A percentile compares a stretch with the other conserved stretches of the same genome.
Conservation (phyloP, 768 basidiomycete species). For the Boletus rubropictus region DNA sequence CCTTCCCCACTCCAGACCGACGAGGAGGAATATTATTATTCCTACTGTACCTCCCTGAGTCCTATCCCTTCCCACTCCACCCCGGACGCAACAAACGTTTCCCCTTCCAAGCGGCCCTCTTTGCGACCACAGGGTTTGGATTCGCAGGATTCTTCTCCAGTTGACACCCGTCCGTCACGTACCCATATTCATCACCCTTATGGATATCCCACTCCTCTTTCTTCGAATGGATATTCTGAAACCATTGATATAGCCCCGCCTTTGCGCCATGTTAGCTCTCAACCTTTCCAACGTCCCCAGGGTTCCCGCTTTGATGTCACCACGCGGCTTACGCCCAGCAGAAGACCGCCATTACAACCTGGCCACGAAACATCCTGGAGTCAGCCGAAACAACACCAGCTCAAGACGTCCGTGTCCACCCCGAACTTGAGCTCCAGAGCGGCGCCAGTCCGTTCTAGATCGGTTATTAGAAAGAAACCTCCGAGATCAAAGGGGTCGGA, state of each 20-base stretch:
- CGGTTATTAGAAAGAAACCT: constrained; percentile 18
- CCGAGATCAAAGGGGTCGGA: constrained; percentile 42
- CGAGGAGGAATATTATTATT: constrained; percentile 47
- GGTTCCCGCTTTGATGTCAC: neutral
- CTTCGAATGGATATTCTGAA: constrained; percentile 6
- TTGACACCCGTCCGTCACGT: constrained; percentile 15
- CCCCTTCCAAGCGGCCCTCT: constrained; percentile 15
- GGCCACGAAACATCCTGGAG: constrained; percentile 1
- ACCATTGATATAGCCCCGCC: neutral
- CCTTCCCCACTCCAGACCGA: constrained; percentile 24
- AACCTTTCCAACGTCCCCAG: constrained; percentile 21
- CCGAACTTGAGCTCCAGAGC: constrained; percentile 48
- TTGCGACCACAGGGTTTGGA: constrained; percentile 20
- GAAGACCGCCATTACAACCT: constrained; percentile 4
- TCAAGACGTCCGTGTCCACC: constrained; percentile 59
- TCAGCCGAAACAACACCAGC: constrained; percentile 4
- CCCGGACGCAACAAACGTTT: constrained; percentile 10
- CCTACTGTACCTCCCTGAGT: constrained; percentile 43
- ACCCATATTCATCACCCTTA: constrained; percentile 44
- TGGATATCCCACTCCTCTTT: constrained; percentile 36
- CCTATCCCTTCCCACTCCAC: constrained; percentile 7
- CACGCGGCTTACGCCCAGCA: neutral
- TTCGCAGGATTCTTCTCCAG: constrained; percentile 14
- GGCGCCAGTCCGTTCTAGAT: constrained; percentile 7
- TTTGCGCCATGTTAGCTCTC: constrained; percentile 21